Percentiles rank a stretch among this genome's conserved stretches.
Evolutionary conservation across 129 eudicot genomes (phyloP).

Genomic region (Deinandra increscens): DNA sequence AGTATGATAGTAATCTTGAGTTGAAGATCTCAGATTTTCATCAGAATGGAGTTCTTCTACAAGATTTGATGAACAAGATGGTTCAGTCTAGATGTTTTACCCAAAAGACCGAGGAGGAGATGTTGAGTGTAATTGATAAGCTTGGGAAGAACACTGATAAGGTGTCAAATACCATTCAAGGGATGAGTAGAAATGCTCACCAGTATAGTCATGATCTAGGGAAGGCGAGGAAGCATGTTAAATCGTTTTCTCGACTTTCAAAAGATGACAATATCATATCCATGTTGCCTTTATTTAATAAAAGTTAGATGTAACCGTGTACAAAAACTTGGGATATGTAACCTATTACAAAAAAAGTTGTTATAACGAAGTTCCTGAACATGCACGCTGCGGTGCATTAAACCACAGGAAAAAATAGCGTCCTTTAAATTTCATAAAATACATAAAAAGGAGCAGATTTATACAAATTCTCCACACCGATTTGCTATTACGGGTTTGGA

Average conservation of each 20-base stretch:
- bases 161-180: slow-evolving; percentile 1
- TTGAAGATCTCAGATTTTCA: slow-evolving; percentile 7
- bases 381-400: too few species aligned
- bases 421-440: too few species aligned
- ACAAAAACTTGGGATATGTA: too few species aligned
- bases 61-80: slow-evolving; percentile 11
- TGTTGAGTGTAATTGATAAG: slow-evolving; percentile 1
- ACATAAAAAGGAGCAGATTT: too few species aligned
- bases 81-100: not conserved
- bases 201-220: not conserved
- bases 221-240: not conserved
- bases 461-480: slow-evolving; percentile 1
- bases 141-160: not conserved
- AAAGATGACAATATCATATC: not conserved
- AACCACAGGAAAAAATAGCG: too few species aligned
- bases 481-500: not conserved
- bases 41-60: not conserved
- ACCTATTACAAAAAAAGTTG: too few species aligned
- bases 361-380: too few species aligned
- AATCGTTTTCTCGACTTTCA: not conserved
- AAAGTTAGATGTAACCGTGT: not conserved
- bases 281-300: not conserved
- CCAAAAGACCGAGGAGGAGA: not conserved
- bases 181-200: not conserved
- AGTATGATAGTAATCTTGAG: not conserved